phyloP scores from a whole-genome alignment of 495 filamentous ascomycete species.

The Penicillium coffeae region DNA sequence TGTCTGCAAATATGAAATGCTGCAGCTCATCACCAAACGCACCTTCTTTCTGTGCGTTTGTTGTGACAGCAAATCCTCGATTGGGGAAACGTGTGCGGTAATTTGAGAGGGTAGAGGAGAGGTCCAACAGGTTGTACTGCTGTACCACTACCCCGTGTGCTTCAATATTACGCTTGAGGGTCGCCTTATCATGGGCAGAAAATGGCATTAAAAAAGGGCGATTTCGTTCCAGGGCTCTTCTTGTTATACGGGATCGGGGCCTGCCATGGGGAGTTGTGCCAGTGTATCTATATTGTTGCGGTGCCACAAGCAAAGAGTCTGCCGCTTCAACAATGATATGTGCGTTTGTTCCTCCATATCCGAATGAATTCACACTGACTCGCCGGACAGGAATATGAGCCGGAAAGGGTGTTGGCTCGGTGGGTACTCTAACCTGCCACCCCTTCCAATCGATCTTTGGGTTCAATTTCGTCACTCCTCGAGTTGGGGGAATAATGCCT shows the following conservation, averaged over 20 bases:
- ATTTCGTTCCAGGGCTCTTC: background rate
- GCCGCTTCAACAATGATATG: constrained; percentile 24
- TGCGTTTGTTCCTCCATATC: constrained; percentile 32
- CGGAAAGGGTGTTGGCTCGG: constrained; percentile 16
- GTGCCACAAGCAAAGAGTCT: background rate
- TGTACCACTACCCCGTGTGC: background rate
- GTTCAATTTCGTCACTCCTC: constrained; percentile 4
- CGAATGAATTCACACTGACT: constrained; percentile 32
- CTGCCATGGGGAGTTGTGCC: background rate
- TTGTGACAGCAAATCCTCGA: constrained; percentile 11
- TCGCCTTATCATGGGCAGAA: background rate
- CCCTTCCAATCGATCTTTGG: constrained; percentile 35
- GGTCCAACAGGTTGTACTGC: constrained; percentile 7
- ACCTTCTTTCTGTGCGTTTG: background rate
- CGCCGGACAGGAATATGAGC: constrained; percentile 1
- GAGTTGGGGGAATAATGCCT: constrained; percentile 35
- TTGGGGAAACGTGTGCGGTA: background rate
- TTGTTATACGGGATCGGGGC: background rate
- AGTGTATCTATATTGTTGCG: background rate
- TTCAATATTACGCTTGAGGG: background rate
- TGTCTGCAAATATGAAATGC: background rate
- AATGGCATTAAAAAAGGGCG: background rate
- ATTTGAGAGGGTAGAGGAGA: background rate
- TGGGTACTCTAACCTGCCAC: constrained; percentile 5
- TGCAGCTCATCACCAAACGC: background rate